Percentiles rank a stretch among this genome's conserved stretches.
These are phyloP conservation scores for Melastoma candidum DNA, from an alignment of 441 rosid species.

Conservation along the genomic window DNA sequence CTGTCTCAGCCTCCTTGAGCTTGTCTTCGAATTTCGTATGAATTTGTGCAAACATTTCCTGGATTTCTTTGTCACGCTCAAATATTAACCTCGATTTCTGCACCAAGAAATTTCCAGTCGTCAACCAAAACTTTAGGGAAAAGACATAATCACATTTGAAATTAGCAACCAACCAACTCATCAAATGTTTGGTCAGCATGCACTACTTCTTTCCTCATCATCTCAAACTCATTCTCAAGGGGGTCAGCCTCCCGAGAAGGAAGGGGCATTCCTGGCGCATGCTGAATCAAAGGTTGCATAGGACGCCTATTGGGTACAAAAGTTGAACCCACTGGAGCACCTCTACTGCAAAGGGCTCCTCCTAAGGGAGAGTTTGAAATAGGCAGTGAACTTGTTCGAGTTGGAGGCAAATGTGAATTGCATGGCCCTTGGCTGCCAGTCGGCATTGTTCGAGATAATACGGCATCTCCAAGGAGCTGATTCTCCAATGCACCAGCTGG, in stretches of 20 bases:
- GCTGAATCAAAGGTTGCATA: constrained; percentile 21
- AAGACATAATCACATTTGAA: constrained; percentile 3
- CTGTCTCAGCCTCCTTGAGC: constrained; percentile 41
- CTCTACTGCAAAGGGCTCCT: constrained; percentile 2
- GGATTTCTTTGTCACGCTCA: constrained; percentile 57
- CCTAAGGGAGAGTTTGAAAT: constrained; percentile 16
- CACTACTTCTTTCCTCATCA: constrained; percentile 43
- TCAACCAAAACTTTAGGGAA: constrained; percentile 9
- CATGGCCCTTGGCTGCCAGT: no score
- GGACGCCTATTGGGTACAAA: constrained; percentile 21
- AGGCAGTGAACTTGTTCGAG: neutral
- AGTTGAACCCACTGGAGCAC: neutral
- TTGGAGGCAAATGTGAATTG: no score
- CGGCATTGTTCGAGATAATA: no score
- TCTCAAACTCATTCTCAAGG: constrained; percentile 74
- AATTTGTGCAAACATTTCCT: constrained; percentile 47
- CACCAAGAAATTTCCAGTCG: constrained; percentile 17
- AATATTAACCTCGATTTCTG: constrained; percentile 45
- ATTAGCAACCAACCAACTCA: constrained; percentile 39
- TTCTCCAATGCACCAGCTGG: no score
- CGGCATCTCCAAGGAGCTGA: no score
- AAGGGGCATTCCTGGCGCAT: constrained; percentile 27
- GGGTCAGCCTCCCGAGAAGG: constrained; percentile 39
- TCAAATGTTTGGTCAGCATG: constrained; percentile 29
- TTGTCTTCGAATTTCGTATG: constrained; percentile 46